Base-by-base conservation (phyloP, 495 filamentous ascomycete genomes). In the Neurospora sp. region DNA sequence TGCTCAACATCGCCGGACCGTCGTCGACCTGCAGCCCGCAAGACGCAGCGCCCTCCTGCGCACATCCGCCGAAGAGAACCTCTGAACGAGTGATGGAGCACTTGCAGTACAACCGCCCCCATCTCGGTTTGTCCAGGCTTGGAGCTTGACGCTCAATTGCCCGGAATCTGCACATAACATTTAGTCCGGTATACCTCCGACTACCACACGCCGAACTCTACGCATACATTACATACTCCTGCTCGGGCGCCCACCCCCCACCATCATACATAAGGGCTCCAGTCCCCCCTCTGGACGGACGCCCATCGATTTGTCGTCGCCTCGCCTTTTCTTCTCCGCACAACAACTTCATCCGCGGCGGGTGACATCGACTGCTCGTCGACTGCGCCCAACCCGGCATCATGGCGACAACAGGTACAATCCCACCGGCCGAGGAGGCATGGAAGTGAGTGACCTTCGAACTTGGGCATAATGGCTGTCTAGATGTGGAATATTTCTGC, bases 1-100 rank as follows among this genome's bases (percentile, higher is more conserved):
- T 78, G 77, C 78, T 73, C 74, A 71, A 62, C 74, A 77, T 69
- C 71, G 48, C 54, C 54, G 54, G 54, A 75, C 75, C 69, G 76
- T 70, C 70, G 45, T 69, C 34, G 28, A 71, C 70, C 73, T 72
- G 75, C 74, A 73, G 70, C 73, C 79, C 76, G 74, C 77, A 74
- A 73, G 73, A 59, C 79, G 79, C 71, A 73, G 76, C 76, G 73
- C 75, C 76, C 77, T 74, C 75, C 76, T 62, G 71, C 75, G 38
- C 70, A 75, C 70, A 73, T 69, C 70, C 77, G 74, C 74, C 74
- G 28, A 70, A 72, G 66, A 70, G 59, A 72, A 66, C 70, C 39
- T 70, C 17, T 43, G 28, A 66, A 34, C 73, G 69, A 81, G 77
- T 77, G 77, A 81, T 81, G 80, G 80, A 81, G 76, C 78, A 75